phyloP scores from a whole-genome alignment of 2,329 filamentous ascomycete genomes.

The Cryphonectria japonica region DNA sequence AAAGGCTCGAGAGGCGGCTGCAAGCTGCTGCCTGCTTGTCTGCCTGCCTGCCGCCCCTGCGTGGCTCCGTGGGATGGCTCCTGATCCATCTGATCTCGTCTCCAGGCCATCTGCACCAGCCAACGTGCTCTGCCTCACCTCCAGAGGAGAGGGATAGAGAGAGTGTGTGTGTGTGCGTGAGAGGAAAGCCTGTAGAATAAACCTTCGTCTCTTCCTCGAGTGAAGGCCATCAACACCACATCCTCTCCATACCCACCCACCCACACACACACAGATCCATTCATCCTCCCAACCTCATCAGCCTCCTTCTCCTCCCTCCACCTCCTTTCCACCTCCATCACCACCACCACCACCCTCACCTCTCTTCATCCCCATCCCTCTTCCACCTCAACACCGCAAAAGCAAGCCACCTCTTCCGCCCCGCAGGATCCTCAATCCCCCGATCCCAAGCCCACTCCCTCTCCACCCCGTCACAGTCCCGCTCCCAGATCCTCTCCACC shows the following conservation, averaged over 20 bases:
- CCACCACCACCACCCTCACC: neutral
- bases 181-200: too few species aligned
- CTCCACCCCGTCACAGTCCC: slow-evolving; percentile 66
- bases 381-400: slow-evolving; percentile 56
- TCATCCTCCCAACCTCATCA: neutral
- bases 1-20: neutral
- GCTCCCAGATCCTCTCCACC: slow-evolving; percentile 69
- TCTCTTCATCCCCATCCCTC: slow-evolving; percentile 1
- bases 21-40: too few species aligned
- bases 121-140: neutral
- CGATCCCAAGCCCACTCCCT: slow-evolving; percentile 65
- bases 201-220: too few species aligned
- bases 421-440: slow-evolving; percentile 62
- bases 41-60: too few species aligned
- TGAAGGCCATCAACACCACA: neutral
- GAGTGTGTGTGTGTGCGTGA: too few species aligned
- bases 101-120: neutral
- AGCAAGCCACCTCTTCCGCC: slow-evolving; percentile 73
- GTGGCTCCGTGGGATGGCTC: neutral
- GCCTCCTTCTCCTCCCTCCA: neutral
- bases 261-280: neutral
- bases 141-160: too few species aligned
- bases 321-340: neutral
- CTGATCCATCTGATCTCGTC: neutral
- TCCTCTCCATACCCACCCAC: neutral